These are phyloP conservation scores for Cicer yamashitae DNA, from an alignment of 306 rosid genomes.

Conservation along the genomic window DNA sequence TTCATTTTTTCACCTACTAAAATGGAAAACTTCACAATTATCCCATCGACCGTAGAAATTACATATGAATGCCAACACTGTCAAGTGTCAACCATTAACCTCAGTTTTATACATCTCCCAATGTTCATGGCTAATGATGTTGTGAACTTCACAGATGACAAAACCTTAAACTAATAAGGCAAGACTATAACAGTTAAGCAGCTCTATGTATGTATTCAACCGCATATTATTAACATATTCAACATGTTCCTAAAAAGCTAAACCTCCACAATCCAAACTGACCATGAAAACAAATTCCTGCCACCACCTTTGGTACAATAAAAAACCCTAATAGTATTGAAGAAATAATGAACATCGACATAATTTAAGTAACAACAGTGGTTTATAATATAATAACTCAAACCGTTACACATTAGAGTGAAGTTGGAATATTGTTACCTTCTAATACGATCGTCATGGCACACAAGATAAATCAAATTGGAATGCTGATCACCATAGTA, in stretches of 20 bases:
- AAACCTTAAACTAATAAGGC: slow-evolving; percentile 36
- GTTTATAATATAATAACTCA: slow-evolving; percentile 20
- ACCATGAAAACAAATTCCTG: slow-evolving; percentile 7
- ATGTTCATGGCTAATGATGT: slow-evolving; percentile 27
- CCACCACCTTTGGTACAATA: slow-evolving; percentile 31
- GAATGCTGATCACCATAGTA: slow-evolving; percentile 84
- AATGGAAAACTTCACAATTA: slow-evolving; percentile 1
- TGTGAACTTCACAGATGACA: slow-evolving; percentile 12
- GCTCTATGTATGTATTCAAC: neutral
- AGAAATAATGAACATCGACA: neutral
- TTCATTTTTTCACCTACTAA: slow-evolving; percentile 25
- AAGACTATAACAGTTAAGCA: slow-evolving; percentile 19
- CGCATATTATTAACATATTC: slow-evolving; percentile 33
- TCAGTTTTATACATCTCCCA: neutral
- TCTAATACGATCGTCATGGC: slow-evolving; percentile 82
- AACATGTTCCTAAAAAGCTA: slow-evolving; percentile 37
- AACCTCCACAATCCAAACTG: slow-evolving; percentile 12
- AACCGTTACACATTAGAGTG: slow-evolving; percentile 13
- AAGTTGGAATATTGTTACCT: slow-evolving; percentile 57
- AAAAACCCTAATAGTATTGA: neutral
- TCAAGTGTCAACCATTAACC: slow-evolving; percentile 15
- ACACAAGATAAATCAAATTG: slow-evolving; percentile 82
- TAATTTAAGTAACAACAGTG: neutral
- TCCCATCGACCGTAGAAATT: slow-evolving; percentile 12
- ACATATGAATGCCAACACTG: slow-evolving; percentile 8